Evolutionary conservation across 2,329 filamentous ascomycete genomes (phyloP).

Genomic region (Chrysoporthe cubensis): DNA sequence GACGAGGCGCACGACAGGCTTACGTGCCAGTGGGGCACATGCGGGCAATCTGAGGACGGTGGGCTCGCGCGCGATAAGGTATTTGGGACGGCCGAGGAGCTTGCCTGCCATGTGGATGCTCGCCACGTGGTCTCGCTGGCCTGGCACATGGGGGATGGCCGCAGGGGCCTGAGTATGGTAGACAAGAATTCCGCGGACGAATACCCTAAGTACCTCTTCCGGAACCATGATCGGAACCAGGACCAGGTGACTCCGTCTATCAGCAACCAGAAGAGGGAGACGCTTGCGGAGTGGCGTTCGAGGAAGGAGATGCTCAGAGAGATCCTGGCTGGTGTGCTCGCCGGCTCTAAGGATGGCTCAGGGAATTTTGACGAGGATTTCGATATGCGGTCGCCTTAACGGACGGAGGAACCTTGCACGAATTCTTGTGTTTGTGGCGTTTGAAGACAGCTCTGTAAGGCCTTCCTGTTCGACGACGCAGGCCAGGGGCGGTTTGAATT

Average conservation of each 20-base stretch:
- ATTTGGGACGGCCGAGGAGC: not conserved
- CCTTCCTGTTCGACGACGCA: not conserved
- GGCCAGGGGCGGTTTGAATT: not conserved
- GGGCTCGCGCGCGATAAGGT: not conserved
- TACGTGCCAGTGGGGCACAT: conserved; percentile 11
- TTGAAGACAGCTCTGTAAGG: not conserved
- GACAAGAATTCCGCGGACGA: not conserved
- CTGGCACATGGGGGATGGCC: conserved; percentile 15
- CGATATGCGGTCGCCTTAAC: not conserved
- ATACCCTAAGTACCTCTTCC: not conserved
- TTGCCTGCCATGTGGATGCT: conserved; percentile 3
- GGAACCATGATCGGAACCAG: not conserved
- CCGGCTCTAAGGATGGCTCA: not conserved
- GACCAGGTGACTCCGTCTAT: not conserved
- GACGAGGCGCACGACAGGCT: not conserved
- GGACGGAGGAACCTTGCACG: not conserved
- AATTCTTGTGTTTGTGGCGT: not conserved
- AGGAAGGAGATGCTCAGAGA: not conserved
- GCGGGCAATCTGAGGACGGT: not conserved
- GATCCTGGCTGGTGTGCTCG: not conserved
- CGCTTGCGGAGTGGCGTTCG: not conserved
- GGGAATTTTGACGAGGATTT: not conserved
- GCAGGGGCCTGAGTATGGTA: not conserved
- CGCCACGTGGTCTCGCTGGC: not conserved
- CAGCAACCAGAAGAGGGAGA: not conserved